Evolutionary conservation across 805 yeast species (phyloP).

Genomic region (Spathaspora arborariae): DNA sequence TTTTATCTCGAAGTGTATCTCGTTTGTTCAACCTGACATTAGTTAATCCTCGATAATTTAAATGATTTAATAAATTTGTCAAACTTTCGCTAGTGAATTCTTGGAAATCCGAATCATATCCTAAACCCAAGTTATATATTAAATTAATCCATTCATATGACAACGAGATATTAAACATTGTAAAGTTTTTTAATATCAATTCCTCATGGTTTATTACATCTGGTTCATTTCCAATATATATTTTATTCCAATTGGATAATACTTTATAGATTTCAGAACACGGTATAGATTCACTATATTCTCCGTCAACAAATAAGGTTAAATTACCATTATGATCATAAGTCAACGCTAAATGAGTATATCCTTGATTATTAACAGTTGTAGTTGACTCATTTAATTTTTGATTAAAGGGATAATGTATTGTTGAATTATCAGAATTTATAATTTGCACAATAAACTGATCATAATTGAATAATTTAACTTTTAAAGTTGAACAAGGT

Average conservation of each 20-base stretch:
- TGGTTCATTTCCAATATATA: conserved; percentile 27
- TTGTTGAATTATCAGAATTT: conserved; percentile 20
- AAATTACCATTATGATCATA: conserved; percentile 35
- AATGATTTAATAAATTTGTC: conserved; percentile 37
- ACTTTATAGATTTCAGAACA: conserved; percentile 28
- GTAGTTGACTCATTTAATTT: background rate
- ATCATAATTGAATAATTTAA: conserved; percentile 25
- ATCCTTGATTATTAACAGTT: conserved; percentile 15
- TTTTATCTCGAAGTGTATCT: conserved; percentile 10
- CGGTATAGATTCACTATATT: conserved; percentile 41
- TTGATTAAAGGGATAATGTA: conserved; percentile 34
- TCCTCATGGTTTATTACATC: conserved; percentile 16
- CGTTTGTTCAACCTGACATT: conserved; percentile 14
- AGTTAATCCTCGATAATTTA: conserved; percentile 35
- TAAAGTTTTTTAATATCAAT: conserved; percentile 32
- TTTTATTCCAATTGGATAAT: conserved; percentile 30
- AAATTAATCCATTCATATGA: conserved; percentile 51
- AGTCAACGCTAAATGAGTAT: conserved; percentile 29
- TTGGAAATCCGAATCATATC: conserved; percentile 45
- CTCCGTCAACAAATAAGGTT: conserved; percentile 48
- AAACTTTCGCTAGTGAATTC: conserved; percentile 31
- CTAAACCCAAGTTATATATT: conserved; percentile 42
- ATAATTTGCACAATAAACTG: conserved; percentile 29
- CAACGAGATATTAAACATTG: conserved; percentile 33
- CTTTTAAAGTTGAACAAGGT: conserved; percentile 20